phyloP scores from a whole-genome alignment of 2,329 filamentous ascomycete species.

The Rhexocercosporidium sp. region DNA sequence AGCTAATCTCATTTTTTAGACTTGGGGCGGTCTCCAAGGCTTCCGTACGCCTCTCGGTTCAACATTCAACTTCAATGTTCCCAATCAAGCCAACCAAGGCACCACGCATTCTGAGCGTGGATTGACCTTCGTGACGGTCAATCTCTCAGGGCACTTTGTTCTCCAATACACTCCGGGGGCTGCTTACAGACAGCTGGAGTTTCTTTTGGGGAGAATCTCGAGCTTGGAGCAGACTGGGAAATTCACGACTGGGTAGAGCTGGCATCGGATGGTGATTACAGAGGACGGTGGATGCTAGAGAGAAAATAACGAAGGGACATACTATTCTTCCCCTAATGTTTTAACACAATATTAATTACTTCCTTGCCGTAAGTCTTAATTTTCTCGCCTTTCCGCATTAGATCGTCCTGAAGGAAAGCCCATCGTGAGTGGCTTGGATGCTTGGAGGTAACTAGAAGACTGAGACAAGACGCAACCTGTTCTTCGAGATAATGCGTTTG shows the following conservation, averaged over 20 bases:
- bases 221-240: conserved; percentile 45
- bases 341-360: background rate
- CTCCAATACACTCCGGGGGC: conserved; percentile 62
- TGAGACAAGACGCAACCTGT: too few species aligned
- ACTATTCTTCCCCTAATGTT: background rate
- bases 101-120: conserved; percentile 65
- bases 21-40: conserved; percentile 68
- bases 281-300: background rate
- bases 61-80: conserved; percentile 36
- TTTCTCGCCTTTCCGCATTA: too few species aligned
- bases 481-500: too few species aligned
- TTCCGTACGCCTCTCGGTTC: conserved; percentile 52
- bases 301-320: background rate
- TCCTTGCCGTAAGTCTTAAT: background rate
- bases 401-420: too few species aligned
- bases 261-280: background rate
- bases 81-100: conserved; percentile 52
- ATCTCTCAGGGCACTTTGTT: conserved; percentile 58
- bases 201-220: conserved; percentile 62
- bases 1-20: conserved; percentile 39
- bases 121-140: conserved; percentile 63
- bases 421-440: too few species aligned
- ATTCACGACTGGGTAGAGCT: conserved; percentile 33
- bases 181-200: conserved; percentile 65
- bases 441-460: too few species aligned